These are phyloP conservation scores for Blumeriella jaapii DNA, from an alignment of 2,329 filamentous ascomycete species.

Conservation along the genomic window DNA sequence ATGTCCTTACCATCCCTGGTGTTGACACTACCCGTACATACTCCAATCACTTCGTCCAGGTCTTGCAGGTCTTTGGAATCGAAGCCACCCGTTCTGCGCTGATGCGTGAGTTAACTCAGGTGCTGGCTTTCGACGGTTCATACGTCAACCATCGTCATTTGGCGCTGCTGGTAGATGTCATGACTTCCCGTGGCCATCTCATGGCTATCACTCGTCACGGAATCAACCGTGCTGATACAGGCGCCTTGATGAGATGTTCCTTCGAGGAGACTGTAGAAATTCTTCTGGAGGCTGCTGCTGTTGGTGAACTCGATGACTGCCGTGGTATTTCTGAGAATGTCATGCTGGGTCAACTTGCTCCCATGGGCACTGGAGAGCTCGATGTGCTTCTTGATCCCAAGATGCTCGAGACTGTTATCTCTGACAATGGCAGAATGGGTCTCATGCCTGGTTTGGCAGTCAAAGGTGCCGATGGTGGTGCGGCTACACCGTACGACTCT, in stretches of 20 bases:
- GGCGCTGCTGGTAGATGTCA: conserved; percentile 88
- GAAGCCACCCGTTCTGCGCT: conserved; percentile 84
- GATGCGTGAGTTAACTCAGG: conserved; percentile 78
- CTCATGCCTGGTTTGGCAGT: conserved; percentile 69
- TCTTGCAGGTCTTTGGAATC: conserved; percentile 91
- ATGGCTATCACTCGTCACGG: conserved; percentile 96
- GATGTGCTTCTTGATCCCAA: conserved; percentile 86
- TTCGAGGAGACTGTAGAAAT: conserved; percentile 99
- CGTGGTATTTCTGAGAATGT: conserved; percentile 97
- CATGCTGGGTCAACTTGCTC: conserved; percentile 93
- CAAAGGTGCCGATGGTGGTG: conserved; percentile 68
- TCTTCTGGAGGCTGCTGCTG: conserved; percentile 85
- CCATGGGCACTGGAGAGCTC: conserved; percentile 93
- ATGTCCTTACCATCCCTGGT: conserved; percentile 76
- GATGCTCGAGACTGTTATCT: conserved; percentile 91
- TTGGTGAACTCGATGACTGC: conserved; percentile 94
- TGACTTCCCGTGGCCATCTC: conserved; percentile 89
- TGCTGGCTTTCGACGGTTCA: conserved; percentile 95
- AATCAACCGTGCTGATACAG: conserved; percentile 96
- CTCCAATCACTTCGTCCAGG: conserved; percentile 91
- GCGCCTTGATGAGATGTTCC: conserved; percentile 97
- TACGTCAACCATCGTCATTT: conserved; percentile 99
- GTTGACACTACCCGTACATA: conserved; percentile 80
- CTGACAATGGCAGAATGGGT: conserved; percentile 78
- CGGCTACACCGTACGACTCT: conserved; percentile 88